Conservation (phyloP, 192 early-diverging fungal species). For the Coemansia umbellata region DNA sequence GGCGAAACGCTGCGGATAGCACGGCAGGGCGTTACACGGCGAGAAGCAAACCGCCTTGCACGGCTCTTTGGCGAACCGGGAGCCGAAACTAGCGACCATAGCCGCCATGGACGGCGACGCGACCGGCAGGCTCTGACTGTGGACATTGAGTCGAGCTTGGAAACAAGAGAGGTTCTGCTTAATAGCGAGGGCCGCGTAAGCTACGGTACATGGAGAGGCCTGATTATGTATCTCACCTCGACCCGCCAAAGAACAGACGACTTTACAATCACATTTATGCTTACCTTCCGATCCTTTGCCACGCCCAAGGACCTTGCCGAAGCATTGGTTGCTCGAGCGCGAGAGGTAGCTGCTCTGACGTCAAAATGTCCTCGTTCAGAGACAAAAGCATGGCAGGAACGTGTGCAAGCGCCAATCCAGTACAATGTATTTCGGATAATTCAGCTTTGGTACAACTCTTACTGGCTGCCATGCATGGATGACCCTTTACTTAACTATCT, state of each 20-base stretch:
- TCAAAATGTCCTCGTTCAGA: slow-evolving; percentile 34
- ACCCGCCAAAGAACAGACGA: slow-evolving; percentile 38
- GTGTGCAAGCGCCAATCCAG: slow-evolving; percentile 61
- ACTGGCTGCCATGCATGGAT: slow-evolving; percentile 61
- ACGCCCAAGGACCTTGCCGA: slow-evolving; percentile 61
- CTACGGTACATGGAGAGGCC: slow-evolving; percentile 45
- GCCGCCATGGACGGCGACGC: not conserved
- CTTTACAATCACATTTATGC: slow-evolving; percentile 70
- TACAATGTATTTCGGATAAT: slow-evolving; percentile 73
- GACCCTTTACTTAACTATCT: slow-evolving; percentile 13
- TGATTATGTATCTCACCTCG: slow-evolving; percentile 50
- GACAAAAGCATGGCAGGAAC: slow-evolving; percentile 56
- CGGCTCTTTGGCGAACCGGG: slow-evolving; percentile 28
- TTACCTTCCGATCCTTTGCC: slow-evolving; percentile 84
- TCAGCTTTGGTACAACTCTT: slow-evolving; percentile 78
- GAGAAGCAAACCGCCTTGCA: slow-evolving; percentile 17
- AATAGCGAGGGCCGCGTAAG: slow-evolving; percentile 48
- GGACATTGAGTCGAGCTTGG: not conserved
- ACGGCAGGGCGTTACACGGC: slow-evolving; percentile 7
- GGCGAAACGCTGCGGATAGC: slow-evolving; percentile 19
- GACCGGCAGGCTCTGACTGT: not conserved
- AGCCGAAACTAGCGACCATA: not conserved
- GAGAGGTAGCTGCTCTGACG: slow-evolving; percentile 12
- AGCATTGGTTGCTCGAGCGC: slow-evolving; percentile 64
- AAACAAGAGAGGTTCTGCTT: slow-evolving; percentile 21